Base-by-base conservation (phyloP, 768 basidiomycete species). In the Hysterangium stoloniferum region DNA sequence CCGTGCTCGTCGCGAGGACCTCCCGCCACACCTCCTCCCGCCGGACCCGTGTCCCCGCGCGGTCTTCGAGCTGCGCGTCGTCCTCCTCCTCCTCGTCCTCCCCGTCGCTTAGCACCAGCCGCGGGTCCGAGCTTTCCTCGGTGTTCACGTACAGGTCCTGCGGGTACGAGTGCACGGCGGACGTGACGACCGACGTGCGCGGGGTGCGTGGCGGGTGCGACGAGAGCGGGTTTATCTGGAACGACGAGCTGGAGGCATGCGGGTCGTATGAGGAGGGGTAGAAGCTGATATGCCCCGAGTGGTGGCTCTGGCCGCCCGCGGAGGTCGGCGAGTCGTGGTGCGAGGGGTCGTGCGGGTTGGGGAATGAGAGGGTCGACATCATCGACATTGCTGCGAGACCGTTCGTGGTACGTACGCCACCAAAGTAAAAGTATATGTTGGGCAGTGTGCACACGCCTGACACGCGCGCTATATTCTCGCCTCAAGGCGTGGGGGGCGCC, bases 141-240 rank as follows among this genome's bases (percentile, higher is more conserved):
- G 71, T 71, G 28, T 68, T 66, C 40, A 75, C 72, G 52, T 79
- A 78, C 25, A 70, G 56, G 38, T 69, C 70, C 25, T 64, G 57
- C n/a, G 62, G 64, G 57, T 70, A 75, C 17, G 47, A 7, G 34
- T 65, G 55, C 37, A 73, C 67, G 15, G 72, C 60, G 47, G 58
- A 54, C 49, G 65, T 65, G 12, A 56, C 53, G 24, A 77, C 58
- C 1, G 80, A 83, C 8, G 75, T 74, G 54, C 79, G 75, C 2
- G 85, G 85, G 35, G 85, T 86, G 24, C 87, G 76, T 17, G 86
- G 87, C 1, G 87, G 86, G 61, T 87, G 86, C 4, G 77, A 71
- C 12, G 86, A 86, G 45, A 82, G 76, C 7, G 86, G 86, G 60
- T 89, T 89, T 77, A 89, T 85, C 56, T 85, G 84, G 58, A 90